Evolutionary conservation across 768 basidiomycete species (phyloP), one percentile per base, ranked within the genome.

Genomic region (Lactifluus rugatus): DNA sequence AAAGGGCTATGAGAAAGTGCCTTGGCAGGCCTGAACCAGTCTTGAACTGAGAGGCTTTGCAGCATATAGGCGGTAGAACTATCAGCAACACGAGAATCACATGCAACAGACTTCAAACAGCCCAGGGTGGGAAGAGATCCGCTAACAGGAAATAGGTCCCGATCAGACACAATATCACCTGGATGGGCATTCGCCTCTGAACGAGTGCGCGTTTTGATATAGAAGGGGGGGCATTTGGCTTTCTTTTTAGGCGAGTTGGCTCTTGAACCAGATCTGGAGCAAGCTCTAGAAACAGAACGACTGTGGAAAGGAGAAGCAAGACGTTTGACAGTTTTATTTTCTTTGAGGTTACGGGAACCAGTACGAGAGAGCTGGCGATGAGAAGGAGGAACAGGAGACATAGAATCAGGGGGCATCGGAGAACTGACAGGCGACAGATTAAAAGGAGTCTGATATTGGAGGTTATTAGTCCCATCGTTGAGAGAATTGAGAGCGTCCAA

Each of bases 301-400:
- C 78, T 78, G 50, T 65, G 70, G 62, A 78, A 81, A 1, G 79
- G 78, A 25, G 77, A 79, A 11, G 71, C 74, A 23, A 79, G 73
- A 19, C 47, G 26, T 21, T 41, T 41, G 25, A 53, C 60, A 23
- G 25, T 9, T 19, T 37, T 56, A 50, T 77, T 78, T 60, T 76
- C 75, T 56, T 76, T 77, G 57, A 74, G 67, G 41, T 69, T 72
- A 46, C 70, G 69, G 42, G 76, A 77, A 37, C 70, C 69, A 45
- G 72, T 74, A 59, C 73, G 72, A 57, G 75, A 72, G 37, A 69
- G 49, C 26, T 70, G 63, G 28, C 70, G 72, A 56, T 68, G 68
- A 61, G 66, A 52, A 28, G 66, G 49, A 50, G 78, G 78, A 31
- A 78, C 68, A 2, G 77, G 77, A 19, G 80, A 79, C 11, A 78